A percentile compares a stretch with the other conserved stretches of the same genome.
phyloP scores from a whole-genome alignment of 1,284 basidiomycete species.

The Cryptococcus deneoformans region DNA sequence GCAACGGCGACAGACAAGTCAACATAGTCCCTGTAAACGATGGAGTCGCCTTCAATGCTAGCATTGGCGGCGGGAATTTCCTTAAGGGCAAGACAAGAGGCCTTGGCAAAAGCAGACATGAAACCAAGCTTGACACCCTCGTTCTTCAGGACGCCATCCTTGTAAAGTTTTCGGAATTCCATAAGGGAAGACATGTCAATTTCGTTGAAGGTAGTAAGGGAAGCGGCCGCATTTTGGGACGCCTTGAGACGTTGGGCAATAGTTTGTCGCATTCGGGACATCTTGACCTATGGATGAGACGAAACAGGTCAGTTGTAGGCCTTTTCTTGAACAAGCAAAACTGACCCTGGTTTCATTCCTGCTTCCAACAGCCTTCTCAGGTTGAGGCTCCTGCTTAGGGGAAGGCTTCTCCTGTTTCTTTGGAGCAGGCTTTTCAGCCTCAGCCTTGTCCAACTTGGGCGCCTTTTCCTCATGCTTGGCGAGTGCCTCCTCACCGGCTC shows the following conservation, averaged over 20 bases:
- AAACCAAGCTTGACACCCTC: conserved; percentile 97
- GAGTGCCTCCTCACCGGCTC: conserved; percentile 45
- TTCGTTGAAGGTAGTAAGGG: conserved; percentile 98
- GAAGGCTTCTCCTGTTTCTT: conserved; percentile 49
- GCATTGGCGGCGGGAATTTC: conserved; percentile 96
- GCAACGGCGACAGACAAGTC: conserved; percentile 94
- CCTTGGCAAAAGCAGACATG: conserved; percentile 96
- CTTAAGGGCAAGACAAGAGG: conserved; percentile 77
- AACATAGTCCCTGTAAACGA: conserved; percentile 93
- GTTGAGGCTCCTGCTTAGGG: conserved; percentile 40
- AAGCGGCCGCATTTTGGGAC: conserved; percentile 96
- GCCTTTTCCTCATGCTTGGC: conserved; percentile 52
- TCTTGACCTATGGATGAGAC: conserved; percentile 63
- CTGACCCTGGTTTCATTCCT: conserved; percentile 82
- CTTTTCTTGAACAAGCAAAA: conserved; percentile 11
- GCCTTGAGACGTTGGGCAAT: conserved; percentile 98
- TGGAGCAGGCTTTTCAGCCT: conserved; percentile 50
- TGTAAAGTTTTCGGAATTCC: conserved; percentile 92
- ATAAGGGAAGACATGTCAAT: conserved; percentile 98
- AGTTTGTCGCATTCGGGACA: conserved; percentile 95
- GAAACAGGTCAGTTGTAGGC: conserved; percentile 54
- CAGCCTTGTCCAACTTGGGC: conserved; percentile 54
- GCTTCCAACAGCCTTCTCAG: conserved; percentile 37
- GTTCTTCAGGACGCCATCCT: conserved; percentile 87
- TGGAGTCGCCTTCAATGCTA: conserved; percentile 87